Conservation (phyloP, 2,329 filamentous ascomycete genomes). For the Aspergillus viridinutans region DNA sequence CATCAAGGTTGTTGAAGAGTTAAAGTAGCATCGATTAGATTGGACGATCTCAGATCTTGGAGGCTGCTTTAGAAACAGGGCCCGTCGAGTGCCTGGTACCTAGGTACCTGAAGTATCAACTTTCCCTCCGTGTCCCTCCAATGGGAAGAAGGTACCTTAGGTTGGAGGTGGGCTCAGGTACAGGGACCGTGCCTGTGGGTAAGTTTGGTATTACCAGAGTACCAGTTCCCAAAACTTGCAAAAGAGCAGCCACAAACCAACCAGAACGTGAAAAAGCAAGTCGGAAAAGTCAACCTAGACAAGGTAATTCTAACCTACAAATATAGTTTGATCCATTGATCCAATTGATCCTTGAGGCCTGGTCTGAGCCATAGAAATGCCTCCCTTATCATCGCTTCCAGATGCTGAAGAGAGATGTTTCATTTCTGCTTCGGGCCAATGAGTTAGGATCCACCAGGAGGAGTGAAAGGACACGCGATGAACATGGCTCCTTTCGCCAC, state of each 20-base stretch:
- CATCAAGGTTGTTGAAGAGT: background rate
- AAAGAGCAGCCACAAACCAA: background rate
- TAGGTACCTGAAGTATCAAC: too few species aligned
- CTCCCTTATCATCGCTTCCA: background rate
- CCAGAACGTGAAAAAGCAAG: background rate
- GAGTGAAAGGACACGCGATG: slow-evolving; percentile 16
- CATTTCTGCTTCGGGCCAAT: background rate
- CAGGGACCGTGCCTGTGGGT: background rate
- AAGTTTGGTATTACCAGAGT: background rate
- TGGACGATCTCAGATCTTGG: background rate
- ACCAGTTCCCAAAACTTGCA: background rate
- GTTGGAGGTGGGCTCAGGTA: background rate
- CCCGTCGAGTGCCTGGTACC: background rate
- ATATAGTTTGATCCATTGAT: background rate
- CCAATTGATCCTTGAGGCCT: background rate
- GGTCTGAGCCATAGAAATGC: background rate
- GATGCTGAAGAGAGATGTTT: background rate
- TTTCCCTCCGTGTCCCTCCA: background rate
- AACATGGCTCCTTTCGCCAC: slow-evolving; percentile 12
- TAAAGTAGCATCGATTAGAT: background rate
- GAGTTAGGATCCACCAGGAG: background rate
- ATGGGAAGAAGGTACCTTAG: too few species aligned
- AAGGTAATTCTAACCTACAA: background rate
- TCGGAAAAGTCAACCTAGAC: background rate
- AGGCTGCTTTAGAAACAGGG: background rate